Evolutionary conservation across 1,139 yeast genomes (phyloP).

Genomic region (Nadsonia commutata): DNA sequence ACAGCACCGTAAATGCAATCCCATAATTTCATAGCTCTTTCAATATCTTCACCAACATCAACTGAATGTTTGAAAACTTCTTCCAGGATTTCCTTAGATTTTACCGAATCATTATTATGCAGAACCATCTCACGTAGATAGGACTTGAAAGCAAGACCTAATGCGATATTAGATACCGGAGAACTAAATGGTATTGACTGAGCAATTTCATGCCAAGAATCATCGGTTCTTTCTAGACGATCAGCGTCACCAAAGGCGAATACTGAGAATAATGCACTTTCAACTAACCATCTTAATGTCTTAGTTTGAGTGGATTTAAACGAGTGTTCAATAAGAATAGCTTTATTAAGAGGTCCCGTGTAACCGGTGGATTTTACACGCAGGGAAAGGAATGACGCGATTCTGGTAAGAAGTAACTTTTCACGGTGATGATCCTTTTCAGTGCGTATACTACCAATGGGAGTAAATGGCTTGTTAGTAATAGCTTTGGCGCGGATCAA

Average conservation of each 20-base stretch:
- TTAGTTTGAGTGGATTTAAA: constrained; percentile 40
- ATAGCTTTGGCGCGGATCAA: constrained; percentile 18
- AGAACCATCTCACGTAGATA: background rate
- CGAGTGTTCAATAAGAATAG: constrained; percentile 51
- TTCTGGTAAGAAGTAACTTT: constrained; percentile 24
- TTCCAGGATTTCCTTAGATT: background rate
- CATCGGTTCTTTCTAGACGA: constrained; percentile 15
- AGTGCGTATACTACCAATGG: constrained; percentile 1
- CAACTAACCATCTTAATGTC: constrained; percentile 41
- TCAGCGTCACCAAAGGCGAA: constrained; percentile 41
- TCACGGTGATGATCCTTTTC: background rate
- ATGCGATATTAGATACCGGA: background rate
- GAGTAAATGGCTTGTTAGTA: constrained; percentile 10
- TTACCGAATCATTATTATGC: background rate
- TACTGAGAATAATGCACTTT: constrained; percentile 37
- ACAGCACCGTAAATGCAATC: background rate
- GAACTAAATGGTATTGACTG: background rate
- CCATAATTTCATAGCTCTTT: background rate
- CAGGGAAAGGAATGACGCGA: constrained; percentile 41
- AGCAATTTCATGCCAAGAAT: constrained; percentile 1
- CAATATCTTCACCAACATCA: background rate
- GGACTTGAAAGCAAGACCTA: background rate
- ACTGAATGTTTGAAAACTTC: background rate
- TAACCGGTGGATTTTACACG: constrained; percentile 44
- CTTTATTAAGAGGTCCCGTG: constrained; percentile 57